Conservation (phyloP, 2,329 filamentous ascomycete genomes). For the Exophiala spinifera region DNA sequence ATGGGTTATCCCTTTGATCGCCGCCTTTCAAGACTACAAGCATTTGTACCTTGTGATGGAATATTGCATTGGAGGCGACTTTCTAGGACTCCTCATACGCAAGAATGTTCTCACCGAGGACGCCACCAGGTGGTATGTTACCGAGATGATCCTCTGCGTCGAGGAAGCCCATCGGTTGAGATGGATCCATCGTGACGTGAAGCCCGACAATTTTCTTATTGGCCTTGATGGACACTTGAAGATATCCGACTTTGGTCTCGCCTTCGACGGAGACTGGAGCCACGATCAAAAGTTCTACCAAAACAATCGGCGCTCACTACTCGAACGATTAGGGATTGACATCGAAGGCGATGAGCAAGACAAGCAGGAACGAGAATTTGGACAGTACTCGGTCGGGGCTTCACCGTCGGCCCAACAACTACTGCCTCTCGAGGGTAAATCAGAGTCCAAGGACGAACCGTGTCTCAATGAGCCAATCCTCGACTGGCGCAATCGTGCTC, state of each 20-base stretch:
- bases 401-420: no score
- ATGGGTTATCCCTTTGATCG: slow-evolving; percentile 84
- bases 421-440: background rate
- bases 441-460: slow-evolving; percentile 12
- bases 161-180: slow-evolving; percentile 84
- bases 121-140: slow-evolving; percentile 80
- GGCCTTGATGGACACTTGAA: slow-evolving; percentile 84
- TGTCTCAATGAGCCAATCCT: slow-evolving; percentile 52
- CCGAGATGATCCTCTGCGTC: slow-evolving; percentile 93
- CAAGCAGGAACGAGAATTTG: slow-evolving; percentile 50
- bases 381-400: slow-evolving; percentile 36
- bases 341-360: slow-evolving; percentile 74
- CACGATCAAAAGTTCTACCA: slow-evolving; percentile 87
- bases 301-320: slow-evolving; percentile 72
- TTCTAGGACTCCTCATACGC: slow-evolving; percentile 79
- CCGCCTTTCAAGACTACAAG: slow-evolving; percentile 81
- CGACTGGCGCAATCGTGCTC: slow-evolving; percentile 66
- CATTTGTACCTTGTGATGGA: slow-evolving; percentile 96
- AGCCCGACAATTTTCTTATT: slow-evolving; percentile 96
- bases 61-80: slow-evolving; percentile 96
- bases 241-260: slow-evolving; percentile 93
- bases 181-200: slow-evolving; percentile 94
- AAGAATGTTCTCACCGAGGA: slow-evolving; percentile 78
- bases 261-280: slow-evolving; percentile 92
- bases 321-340: slow-evolving; percentile 71